A percentile compares a stretch with the other conserved stretches of the same genome.
phyloP scores from a whole-genome alignment of 148 eudicot species.

The Gaultheria prostrata region DNA sequence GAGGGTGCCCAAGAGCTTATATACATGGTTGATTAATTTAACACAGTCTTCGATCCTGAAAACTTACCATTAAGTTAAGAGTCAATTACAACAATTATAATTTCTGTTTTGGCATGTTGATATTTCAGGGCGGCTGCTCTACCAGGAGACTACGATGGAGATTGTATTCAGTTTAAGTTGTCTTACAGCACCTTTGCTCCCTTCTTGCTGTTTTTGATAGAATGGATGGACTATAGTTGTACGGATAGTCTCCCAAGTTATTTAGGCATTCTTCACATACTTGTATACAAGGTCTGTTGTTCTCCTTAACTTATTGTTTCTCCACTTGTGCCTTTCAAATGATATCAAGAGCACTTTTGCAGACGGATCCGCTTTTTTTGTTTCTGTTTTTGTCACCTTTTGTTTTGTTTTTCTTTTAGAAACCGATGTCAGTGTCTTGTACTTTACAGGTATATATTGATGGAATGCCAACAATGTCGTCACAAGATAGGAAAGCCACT shows the following conservation, averaged over 20 bases:
- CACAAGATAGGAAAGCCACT: constrained; percentile 68
- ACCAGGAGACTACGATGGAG: constrained; percentile 61
- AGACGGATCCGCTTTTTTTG: neutral
- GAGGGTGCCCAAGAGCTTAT: neutral
- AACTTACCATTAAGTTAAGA: neutral
- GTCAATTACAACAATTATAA: neutral
- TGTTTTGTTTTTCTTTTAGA: neutral
- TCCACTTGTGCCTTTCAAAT: neutral
- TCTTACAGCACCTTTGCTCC: constrained; percentile 78
- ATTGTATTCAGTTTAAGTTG: constrained; percentile 71
- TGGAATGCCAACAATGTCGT: constrained; percentile 68
- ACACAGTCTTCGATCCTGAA: neutral
- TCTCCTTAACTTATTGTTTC: neutral
- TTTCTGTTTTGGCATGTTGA: neutral
- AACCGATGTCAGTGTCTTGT: neutral
- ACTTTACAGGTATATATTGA: constrained; percentile 54
- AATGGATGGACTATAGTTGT: constrained; percentile 88
- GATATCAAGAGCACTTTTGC: neutral
- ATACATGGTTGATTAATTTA: neutral
- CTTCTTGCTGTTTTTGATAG: constrained; percentile 57
- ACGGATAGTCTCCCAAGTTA: constrained; percentile 59
- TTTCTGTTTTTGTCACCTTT: neutral
- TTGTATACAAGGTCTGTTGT: constrained; percentile 38
- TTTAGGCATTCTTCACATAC: constrained; percentile 72
- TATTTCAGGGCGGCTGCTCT: constrained; percentile 74